phyloP scores from a whole-genome alignment of 306 rosid species.

The Begonia peltatifolia region DNA sequence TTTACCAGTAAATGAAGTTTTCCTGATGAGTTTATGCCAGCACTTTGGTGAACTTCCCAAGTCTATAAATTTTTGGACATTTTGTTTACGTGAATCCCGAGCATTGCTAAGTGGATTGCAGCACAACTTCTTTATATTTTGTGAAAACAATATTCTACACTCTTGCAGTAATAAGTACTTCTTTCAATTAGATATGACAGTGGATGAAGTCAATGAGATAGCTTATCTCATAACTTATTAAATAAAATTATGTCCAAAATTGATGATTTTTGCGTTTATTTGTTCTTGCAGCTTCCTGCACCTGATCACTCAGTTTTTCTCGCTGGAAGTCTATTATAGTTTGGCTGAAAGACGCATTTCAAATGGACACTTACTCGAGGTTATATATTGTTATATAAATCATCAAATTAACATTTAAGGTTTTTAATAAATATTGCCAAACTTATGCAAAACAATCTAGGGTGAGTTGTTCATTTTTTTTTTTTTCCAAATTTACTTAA shows the following conservation, averaged over 20 bases:
- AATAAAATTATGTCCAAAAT: constrained; percentile 8
- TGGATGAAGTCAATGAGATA: constrained; percentile 46
- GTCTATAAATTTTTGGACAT: constrained; percentile 36
- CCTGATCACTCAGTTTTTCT: constrained; percentile 35
- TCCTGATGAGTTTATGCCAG: no score
- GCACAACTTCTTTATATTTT: constrained; percentile 53
- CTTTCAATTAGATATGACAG: constrained; percentile 31
- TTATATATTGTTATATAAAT: constrained; percentile 1
- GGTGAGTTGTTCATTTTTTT: no score
- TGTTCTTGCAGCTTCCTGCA: constrained; percentile 44
- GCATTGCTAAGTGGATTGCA: constrained; percentile 45
- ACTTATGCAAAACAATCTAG: no score
- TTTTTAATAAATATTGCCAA: no score
- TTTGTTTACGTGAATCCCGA: constrained; percentile 35
- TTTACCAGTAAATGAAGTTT: no score
- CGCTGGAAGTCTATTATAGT: constrained; percentile 63
- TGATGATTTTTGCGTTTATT: constrained; percentile 7
- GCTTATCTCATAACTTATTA: constrained; percentile 19
- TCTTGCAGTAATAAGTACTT: constrained; percentile 20
- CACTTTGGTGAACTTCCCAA: no score
- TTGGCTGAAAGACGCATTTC: constrained; percentile 49
- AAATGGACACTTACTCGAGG: constrained; percentile 59
- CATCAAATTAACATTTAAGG: no score
- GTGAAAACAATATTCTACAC: constrained; percentile 21
- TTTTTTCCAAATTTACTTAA: no score